Base-by-base conservation (phyloP, 2,329 filamentous ascomycete species). In the Mollisia scopiformis region DNA sequence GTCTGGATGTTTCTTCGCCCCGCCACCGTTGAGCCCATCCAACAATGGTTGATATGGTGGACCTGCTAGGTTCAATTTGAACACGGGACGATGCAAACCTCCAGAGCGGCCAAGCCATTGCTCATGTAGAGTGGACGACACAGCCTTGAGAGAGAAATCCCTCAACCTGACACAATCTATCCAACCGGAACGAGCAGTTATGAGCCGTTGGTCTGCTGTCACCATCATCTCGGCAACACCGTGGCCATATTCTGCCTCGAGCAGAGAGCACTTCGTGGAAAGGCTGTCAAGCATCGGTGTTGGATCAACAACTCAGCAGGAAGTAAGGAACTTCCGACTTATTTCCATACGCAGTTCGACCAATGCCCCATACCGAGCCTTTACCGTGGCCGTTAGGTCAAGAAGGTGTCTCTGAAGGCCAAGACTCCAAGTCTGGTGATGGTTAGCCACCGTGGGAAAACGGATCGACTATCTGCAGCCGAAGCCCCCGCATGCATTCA, bases 371-470 rank as follows among this genome's bases (percentile, higher is more conserved):
- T 39, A 57, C 23, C 55, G 30, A 21, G 21, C 31, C 37, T 19
- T 27, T 10, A 11, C 21, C 10, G 4, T 46, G 21, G 13, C 43
- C 5, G 28, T 47, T 47, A 23, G 43, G n/a, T n/a, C n/a, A n/a
- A n/a, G n/a, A n/a, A n/a, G n/a, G n/a, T n/a, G n/a, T n/a, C n/a
- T 25, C 25, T 47, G 43, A 28, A 27, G 43, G 23, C 21, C 16
- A 6, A 23, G 16, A 28, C 21, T 47, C 4, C 23, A 58, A 67
- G 69, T 72, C 71, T 66, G 65, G 55, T 70, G 69, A 72, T 66
- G 63, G 63, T 43, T 56, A 59, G 58, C 52, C 59, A 65, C 63
- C 55, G 66, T 62, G 66, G 64, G 63, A 59, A 59, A 62, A 64
- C 53, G 66, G 68, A 66, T 67, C 59, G 56, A 46, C 59, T 37